Percentiles rank a stretch among this genome's conserved stretches.
Conservation (phyloP, 2,329 filamentous ascomycete species). For the Cercospora beticola region DNA sequence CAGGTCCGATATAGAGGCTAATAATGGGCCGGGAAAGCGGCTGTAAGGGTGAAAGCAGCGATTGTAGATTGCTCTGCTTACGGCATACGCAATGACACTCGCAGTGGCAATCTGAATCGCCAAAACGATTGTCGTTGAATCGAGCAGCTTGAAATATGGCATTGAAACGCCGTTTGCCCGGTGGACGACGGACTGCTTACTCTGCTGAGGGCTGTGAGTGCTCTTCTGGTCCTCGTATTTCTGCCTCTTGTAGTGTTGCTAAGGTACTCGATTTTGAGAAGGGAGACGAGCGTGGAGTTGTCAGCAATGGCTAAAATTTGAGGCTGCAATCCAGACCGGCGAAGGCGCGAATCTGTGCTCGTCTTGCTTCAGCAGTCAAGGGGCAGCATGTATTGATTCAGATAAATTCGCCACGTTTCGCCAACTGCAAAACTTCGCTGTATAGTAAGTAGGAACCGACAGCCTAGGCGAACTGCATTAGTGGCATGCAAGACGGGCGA, state of each 20-base stretch:
- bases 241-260: neutral
- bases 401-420: neutral
- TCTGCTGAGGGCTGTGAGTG: neutral
- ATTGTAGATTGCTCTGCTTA: slow-evolving; percentile 37
- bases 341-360: neutral
- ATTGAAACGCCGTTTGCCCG: neutral
- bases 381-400: neutral
- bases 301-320: neutral
- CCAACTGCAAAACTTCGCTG: neutral
- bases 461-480: neutral
- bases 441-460: neutral
- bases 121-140: neutral
- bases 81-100: neutral
- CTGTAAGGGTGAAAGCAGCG: slow-evolving; percentile 45
- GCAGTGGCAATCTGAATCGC: neutral
- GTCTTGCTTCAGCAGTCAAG: neutral
- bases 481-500: neutral
- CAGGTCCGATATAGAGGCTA: slow-evolving; percentile 20
- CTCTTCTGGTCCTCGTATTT: neutral
- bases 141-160: neutral
- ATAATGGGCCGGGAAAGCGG: slow-evolving; percentile 44
- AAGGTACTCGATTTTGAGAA: neutral
- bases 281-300: neutral
- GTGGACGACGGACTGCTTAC: neutral
- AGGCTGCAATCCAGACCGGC: neutral